phyloP scores from a whole-genome alignment of 352 stramenopile genomes.

The Elongisporangium senticosum region DNA sequence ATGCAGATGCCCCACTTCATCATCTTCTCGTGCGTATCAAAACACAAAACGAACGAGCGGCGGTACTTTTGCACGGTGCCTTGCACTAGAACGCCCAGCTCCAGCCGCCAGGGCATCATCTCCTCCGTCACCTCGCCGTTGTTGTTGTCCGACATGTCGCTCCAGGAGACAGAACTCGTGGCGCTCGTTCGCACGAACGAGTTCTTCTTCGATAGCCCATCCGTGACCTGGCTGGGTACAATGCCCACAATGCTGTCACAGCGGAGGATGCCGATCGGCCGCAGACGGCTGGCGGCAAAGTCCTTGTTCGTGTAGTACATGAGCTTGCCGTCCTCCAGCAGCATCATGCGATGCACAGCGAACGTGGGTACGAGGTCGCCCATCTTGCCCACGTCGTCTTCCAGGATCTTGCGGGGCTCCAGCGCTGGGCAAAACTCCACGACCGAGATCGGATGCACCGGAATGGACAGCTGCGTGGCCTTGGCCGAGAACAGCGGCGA shows the following conservation, averaged over 20 bases:
- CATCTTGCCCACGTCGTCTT: slow-evolving; percentile 69
- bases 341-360: slow-evolving; percentile 57
- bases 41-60: slow-evolving; percentile 74
- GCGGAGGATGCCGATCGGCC: slow-evolving; percentile 72
- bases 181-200: slow-evolving; percentile 6
- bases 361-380: slow-evolving; percentile 71
- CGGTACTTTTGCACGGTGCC: slow-evolving; percentile 57
- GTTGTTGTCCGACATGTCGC: slow-evolving; percentile 4
- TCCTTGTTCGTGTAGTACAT: slow-evolving; percentile 67
- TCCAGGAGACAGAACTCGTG: slow-evolving; percentile 11
- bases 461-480: slow-evolving; percentile 60
- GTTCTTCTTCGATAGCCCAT: slow-evolving; percentile 13
- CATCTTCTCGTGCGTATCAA: slow-evolving; percentile 71
- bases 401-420: slow-evolving; percentile 62
- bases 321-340: slow-evolving; percentile 78
- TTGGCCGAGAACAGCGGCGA: slow-evolving; percentile 64
- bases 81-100: slow-evolving; percentile 63
- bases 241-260: slow-evolving; percentile 83
- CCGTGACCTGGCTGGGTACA: slow-evolving; percentile 54
- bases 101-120: slow-evolving; percentile 71
- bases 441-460: slow-evolving; percentile 71
- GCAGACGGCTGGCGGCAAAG: slow-evolving; percentile 45
- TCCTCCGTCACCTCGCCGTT: slow-evolving; percentile 26
- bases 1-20: slow-evolving; percentile 85
- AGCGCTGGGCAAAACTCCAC: slow-evolving; percentile 68